Conservation (phyloP, 208 protist genomes). For the Leishmania amazonensis region DNA sequence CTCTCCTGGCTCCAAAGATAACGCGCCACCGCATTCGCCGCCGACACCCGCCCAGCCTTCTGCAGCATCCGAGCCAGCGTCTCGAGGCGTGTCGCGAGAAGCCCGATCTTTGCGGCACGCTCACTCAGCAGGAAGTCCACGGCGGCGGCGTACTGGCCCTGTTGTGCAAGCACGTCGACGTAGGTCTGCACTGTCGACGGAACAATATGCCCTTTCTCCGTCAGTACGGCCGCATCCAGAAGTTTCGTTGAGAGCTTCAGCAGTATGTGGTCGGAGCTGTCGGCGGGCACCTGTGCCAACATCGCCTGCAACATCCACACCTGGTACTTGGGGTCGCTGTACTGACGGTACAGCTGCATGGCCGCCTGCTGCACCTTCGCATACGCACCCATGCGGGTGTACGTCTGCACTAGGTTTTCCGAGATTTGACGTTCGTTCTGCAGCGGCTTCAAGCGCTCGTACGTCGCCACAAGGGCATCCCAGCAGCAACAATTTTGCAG, state of each 20-base stretch:
- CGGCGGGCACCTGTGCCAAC: slow-evolving; percentile 73
- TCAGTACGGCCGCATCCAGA: slow-evolving; percentile 62
- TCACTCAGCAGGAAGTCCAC: slow-evolving; percentile 65
- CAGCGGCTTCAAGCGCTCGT: slow-evolving; percentile 54
- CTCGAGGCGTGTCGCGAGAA: slow-evolving; percentile 81
- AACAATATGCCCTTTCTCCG: slow-evolving; percentile 55
- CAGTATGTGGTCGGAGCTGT: slow-evolving; percentile 64
- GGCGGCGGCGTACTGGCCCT: slow-evolving; percentile 58
- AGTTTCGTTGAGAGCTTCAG: slow-evolving; percentile 77
- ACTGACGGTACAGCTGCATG: slow-evolving; percentile 62
- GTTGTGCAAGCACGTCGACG: slow-evolving; percentile 78
- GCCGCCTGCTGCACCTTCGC: slow-evolving; percentile 63
- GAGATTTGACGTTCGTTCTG: slow-evolving; percentile 59
- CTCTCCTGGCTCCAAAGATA: slow-evolving; percentile 57
- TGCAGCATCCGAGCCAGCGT: slow-evolving; percentile 48
- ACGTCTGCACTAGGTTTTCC: slow-evolving; percentile 83
- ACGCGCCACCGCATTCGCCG: slow-evolving; percentile 64
- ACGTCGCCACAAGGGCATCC: slow-evolving; percentile 62
- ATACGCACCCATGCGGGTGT: slow-evolving; percentile 82
- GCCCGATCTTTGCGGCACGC: slow-evolving; percentile 60
- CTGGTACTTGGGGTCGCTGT: slow-evolving; percentile 70
- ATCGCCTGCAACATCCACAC: slow-evolving; percentile 85
- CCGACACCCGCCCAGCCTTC: slow-evolving; percentile 36
- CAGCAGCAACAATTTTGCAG: slow-evolving; percentile 79
- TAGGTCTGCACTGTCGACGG: slow-evolving; percentile 76